These are phyloP conservation scores for Trichothecium sympodiale DNA, from an alignment of 2,329 filamentous ascomycete species.

Conservation along the genomic window DNA sequence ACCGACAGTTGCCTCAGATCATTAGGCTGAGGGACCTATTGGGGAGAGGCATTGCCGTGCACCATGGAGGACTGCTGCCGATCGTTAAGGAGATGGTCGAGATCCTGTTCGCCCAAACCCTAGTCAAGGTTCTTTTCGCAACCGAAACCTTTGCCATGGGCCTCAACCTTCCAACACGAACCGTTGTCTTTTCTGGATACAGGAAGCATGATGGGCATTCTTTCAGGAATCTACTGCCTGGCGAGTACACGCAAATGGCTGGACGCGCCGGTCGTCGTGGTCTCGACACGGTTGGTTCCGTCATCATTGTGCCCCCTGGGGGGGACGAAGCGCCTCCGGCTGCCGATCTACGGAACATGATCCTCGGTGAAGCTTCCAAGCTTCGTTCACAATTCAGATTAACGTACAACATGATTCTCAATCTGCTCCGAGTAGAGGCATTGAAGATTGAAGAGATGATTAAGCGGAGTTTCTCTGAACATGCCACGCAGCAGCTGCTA, in stretches of 20 bases:
- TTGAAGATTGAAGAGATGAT: conserved; percentile 99
- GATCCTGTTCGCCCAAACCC: conserved; percentile 85
- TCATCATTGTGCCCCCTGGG: conserved; percentile 85
- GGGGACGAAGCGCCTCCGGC: conserved; percentile 82
- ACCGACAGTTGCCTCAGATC: conserved; percentile 85
- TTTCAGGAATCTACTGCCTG: conserved; percentile 83
- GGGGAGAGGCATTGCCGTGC: conserved; percentile 82
- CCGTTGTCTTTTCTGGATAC: conserved; percentile 94
- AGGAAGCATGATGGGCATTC: conserved; percentile 90
- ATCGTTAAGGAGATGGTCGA: conserved; percentile 98
- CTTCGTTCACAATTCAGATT: conserved; percentile 90
- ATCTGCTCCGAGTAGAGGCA: conserved; percentile 86
- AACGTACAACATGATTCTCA: conserved; percentile 99
- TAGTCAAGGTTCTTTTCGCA: conserved; percentile 94
- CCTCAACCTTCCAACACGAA: conserved; percentile 86
- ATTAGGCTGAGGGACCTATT: conserved; percentile 76
- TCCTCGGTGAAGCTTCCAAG: conserved; percentile 89
- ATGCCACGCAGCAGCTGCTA: conserved; percentile 86
- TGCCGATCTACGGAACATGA: conserved; percentile 78
- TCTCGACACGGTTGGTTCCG: conserved; percentile 93
- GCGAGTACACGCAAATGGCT: conserved; percentile 98
- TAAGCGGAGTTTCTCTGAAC: conserved; percentile 97
- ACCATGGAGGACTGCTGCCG: conserved; percentile 86
- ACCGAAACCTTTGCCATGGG: conserved; percentile 99
- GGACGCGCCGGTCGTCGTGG: conserved; percentile 93